Percentiles rank a stretch among this genome's conserved stretches.
phyloP scores from a whole-genome alignment of 441 rosid species.

The Aquilaria agallochum region DNA sequence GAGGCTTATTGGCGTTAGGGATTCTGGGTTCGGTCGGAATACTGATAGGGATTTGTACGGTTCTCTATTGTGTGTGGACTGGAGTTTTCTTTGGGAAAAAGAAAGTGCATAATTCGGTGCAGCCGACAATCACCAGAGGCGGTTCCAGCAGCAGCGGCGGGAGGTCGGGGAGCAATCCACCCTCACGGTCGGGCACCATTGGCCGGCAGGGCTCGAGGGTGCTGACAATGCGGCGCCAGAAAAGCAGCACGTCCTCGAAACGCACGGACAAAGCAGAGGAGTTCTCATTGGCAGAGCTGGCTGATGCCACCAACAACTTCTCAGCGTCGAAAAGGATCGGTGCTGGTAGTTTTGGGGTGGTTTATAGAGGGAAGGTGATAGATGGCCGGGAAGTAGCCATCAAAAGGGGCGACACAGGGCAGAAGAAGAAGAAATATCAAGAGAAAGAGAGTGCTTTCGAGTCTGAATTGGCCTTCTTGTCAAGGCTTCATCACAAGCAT shows the following conservation, averaged over 20 bases:
- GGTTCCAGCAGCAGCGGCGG: conserved; percentile 45
- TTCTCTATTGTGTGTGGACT: conserved; percentile 66
- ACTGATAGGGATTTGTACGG: conserved; percentile 51
- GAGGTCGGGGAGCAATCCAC: conserved; percentile 41
- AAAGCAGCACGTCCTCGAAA: conserved; percentile 79
- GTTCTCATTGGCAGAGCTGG: conserved; percentile 62
- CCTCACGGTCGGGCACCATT: conserved; percentile 45
- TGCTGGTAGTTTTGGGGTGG: conserved; percentile 78
- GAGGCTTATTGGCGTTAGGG: conserved; percentile 54
- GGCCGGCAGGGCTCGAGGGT: conserved; percentile 65
- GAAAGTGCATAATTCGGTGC: conserved; percentile 63
- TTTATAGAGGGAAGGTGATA: conserved; percentile 54
- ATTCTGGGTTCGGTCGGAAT: conserved; percentile 73
- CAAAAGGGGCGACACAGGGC: conserved; percentile 63
- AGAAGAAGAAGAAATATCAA: conserved; percentile 48
- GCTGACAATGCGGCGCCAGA: conserved; percentile 53
- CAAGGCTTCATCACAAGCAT: conserved; percentile 89
- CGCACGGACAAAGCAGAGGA: conserved; percentile 68
- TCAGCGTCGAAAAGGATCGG: conserved; percentile 70
- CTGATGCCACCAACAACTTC: conserved; percentile 67
- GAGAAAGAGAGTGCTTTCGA: conserved; percentile 89
- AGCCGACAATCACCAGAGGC: conserved; percentile 57
- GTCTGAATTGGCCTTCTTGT: conserved; percentile 72
- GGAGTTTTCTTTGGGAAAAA: conserved; percentile 60
- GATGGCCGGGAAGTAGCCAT: conserved; percentile 88